Evolutionary conservation across 2,329 filamentous ascomycete genomes (phyloP), one percentile per base, ranked within the genome.

Genomic region (Phyllosticta citribraziliensis): DNA sequence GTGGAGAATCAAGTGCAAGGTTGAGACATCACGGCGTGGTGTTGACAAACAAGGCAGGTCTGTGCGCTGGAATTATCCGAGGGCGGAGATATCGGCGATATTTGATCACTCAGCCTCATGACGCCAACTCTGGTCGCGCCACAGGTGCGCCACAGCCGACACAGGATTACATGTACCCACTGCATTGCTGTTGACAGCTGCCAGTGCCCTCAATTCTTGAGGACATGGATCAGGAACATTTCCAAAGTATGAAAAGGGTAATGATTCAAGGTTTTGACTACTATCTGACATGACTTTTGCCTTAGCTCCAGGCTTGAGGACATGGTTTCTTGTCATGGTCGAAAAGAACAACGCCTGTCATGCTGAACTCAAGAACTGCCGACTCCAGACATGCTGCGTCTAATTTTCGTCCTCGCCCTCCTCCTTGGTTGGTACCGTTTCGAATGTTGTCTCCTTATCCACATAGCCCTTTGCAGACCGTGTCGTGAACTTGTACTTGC

Each of bases 401-500:
- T 47, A 47, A 17, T 60, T 27, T 12, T 63, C 64, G 17, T 61
- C 58, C 20, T 66, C 66, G 11, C 63, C 67, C 33, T 63, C 66
- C 35, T 64, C 61, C 35, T 63, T 65, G 9, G 64, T 66, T 19
- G 56, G 56, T n/a, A 56, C 19, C 14, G 60, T 62, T 25, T 57
- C 56, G 52, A 64, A 64, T 10, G 56, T 61, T 19, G 60, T 64
- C 52, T 63, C 58, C 20, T 63, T 64, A 30, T 64, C 63, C 17
- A 64, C 55, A 47, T 63, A 54, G 0, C 72, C 72, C 50, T 70
- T 70, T 17, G 56, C 60, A 58, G 73, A 66, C 55, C 63, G 68
- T 9, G 67, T 69, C 11, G 68, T 72, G 51, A 74, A 63, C 62
- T 65, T 69, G 56, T 96, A 97, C 72, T 87, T 88, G 2, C 91